These are phyloP conservation scores for Tuber umbilicatum DNA, from an alignment of 495 filamentous ascomycete genomes.

Conservation along the genomic window DNA sequence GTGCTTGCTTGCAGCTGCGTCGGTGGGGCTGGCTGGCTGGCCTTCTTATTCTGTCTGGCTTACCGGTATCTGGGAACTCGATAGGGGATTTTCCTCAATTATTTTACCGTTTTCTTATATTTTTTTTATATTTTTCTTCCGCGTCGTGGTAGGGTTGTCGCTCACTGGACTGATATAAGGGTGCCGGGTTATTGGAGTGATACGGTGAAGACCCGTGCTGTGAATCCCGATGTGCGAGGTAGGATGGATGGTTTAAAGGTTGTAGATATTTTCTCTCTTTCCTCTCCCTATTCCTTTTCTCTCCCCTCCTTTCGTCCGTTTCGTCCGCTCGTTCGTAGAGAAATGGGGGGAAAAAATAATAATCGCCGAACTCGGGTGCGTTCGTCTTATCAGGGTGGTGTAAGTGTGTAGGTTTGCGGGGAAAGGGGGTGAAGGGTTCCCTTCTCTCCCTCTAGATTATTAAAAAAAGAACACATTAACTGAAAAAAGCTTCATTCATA, in stretches of 20 bases:
- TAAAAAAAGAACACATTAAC: not conserved
- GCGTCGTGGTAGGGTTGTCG: conserved; percentile 1
- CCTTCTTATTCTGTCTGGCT: conserved; percentile 3
- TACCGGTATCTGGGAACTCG: conserved; percentile 5
- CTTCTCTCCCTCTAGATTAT: not conserved
- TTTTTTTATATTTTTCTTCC: not conserved
- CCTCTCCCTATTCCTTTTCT: not conserved
- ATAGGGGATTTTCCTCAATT: conserved; percentile 2
- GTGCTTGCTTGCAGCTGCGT: conserved; percentile 5
- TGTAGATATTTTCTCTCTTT: not conserved
- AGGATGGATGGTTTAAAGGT: not conserved
- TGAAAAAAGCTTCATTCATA: not conserved
- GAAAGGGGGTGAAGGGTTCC: not conserved
- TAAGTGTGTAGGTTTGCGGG: not conserved
- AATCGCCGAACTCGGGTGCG: not conserved
- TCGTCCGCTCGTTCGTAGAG: not conserved
- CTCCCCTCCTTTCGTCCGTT: conserved; percentile 3
- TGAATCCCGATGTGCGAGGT: conserved; percentile 1
- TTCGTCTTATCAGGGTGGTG: conserved; percentile 1
- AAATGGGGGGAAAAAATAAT: not conserved
- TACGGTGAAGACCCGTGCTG: not conserved
- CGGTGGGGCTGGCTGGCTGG: conserved; percentile 5
- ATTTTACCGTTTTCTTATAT: not conserved
- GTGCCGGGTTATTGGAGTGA: conserved; percentile 3
- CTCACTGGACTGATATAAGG: conserved; percentile 3